phyloP scores from a whole-genome alignment of 2,329 filamentous ascomycete genomes.

The Rutstroemia sp. region DNA sequence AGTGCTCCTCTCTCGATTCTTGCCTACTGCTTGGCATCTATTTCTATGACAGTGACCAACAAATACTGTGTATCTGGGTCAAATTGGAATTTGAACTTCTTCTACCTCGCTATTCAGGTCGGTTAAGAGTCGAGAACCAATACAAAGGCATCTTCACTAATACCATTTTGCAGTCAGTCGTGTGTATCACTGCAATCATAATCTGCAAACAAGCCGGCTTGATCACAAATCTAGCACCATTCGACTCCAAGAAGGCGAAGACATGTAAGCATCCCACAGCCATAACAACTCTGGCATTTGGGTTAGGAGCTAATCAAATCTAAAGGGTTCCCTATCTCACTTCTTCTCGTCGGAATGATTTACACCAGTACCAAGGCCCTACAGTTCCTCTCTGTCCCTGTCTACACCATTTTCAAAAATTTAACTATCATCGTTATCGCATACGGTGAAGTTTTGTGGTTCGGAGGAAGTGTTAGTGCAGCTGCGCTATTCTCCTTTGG shows the following conservation, averaged over 20 bases:
- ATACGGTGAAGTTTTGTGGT: slow-evolving; percentile 97
- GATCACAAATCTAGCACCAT: slow-evolving; percentile 74
- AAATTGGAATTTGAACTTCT: slow-evolving; percentile 93
- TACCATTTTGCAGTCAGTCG: slow-evolving; percentile 57
- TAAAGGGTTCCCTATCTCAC: slow-evolving; percentile 88
- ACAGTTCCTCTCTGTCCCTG: slow-evolving; percentile 92
- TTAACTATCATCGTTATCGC: slow-evolving; percentile 97
- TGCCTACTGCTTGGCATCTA: slow-evolving; percentile 91
- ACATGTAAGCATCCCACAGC: slow-evolving; percentile 59
- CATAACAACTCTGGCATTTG: neutral
- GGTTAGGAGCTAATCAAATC: slow-evolving; percentile 3
- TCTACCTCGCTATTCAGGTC: slow-evolving; percentile 90
- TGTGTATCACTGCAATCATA: slow-evolving; percentile 81
- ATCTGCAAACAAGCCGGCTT: slow-evolving; percentile 72
- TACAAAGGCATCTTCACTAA: slow-evolving; percentile 10
- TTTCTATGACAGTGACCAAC: slow-evolving; percentile 99
- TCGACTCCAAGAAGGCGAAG: slow-evolving; percentile 81
- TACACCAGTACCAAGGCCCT: slow-evolving; percentile 95
- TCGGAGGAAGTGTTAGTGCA: slow-evolving; percentile 82
- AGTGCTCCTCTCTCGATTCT: slow-evolving; percentile 75
- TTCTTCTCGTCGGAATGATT: slow-evolving; percentile 97
- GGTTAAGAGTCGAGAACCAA: slow-evolving; percentile 22
- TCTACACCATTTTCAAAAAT: slow-evolving; percentile 99
- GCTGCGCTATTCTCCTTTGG: slow-evolving; percentile 90
- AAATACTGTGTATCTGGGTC: slow-evolving; percentile 93